A percentile compares a stretch with the other conserved stretches of the same genome.
Evolutionary conservation across 768 basidiomycete genomes (phyloP).

Genomic region (Lactarius hengduanensis): DNA sequence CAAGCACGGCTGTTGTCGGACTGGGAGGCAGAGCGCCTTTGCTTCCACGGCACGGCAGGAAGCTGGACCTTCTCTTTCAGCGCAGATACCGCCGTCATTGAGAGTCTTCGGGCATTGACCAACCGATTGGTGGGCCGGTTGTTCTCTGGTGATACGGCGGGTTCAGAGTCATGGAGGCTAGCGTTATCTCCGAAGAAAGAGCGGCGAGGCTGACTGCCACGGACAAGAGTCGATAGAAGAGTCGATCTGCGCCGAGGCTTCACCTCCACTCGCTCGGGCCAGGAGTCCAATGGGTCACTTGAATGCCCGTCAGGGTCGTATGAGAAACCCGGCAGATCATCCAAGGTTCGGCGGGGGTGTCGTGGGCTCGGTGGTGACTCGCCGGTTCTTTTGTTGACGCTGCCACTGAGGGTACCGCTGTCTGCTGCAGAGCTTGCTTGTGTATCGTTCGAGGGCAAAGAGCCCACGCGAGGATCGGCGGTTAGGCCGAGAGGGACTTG

Average conservation of each 20-base stretch:
- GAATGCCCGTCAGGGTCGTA: constrained; percentile 6
- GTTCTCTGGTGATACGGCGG: background rate
- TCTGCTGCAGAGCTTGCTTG: background rate
- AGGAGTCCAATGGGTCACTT: constrained; percentile 17
- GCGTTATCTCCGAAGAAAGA: constrained; percentile 20
- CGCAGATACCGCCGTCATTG: constrained; percentile 12
- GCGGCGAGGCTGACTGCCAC: constrained; percentile 20
- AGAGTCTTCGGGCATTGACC: constrained; percentile 1
- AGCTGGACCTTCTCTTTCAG: constrained; percentile 22
- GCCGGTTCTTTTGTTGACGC: background rate
- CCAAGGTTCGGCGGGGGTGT: constrained; percentile 1
- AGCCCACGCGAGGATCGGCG: background rate
- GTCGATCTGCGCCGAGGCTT: constrained; percentile 21
- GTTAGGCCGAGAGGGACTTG: background rate
- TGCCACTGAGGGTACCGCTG: background rate
- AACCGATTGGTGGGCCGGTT: background rate
- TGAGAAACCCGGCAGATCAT: constrained; percentile 11
- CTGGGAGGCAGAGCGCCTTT: constrained; percentile 11
- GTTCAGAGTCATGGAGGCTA: background rate
- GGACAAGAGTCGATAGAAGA: constrained; percentile 18
- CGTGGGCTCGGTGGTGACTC: background rate
- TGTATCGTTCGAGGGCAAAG: background rate
- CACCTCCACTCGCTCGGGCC: constrained; percentile 23
- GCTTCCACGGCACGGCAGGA: constrained; percentile 17
- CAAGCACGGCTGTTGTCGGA: constrained; percentile 23